These are phyloP conservation scores for Rhizopus sp. DNA, from an alignment of 371 early-diverging fungal genomes.

Conservation along the genomic window DNA sequence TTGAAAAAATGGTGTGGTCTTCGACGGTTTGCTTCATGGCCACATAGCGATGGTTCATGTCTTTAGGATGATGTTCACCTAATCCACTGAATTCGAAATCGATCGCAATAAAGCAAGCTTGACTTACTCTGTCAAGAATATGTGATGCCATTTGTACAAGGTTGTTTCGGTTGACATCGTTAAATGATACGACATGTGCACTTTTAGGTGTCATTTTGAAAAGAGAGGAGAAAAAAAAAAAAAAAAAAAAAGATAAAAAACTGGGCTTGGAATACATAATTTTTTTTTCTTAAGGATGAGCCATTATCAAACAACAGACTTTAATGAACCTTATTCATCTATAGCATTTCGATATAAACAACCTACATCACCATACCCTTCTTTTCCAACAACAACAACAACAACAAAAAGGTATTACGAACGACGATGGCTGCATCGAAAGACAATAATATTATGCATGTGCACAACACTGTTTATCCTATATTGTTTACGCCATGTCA, in stretches of 20 bases:
- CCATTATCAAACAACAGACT: slow-evolving; percentile 17
- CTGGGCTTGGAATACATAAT: background rate
- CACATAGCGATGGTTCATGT: slow-evolving; percentile 76
- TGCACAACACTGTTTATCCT: slow-evolving; percentile 30
- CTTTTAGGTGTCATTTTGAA: slow-evolving; percentile 13
- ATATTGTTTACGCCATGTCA: slow-evolving; percentile 36
- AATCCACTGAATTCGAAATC: slow-evolving; percentile 93
- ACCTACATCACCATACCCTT: slow-evolving; percentile 47
- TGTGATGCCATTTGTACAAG: slow-evolving; percentile 12
- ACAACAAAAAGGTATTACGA: slow-evolving; percentile 4
- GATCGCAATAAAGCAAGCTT: slow-evolving; percentile 73
- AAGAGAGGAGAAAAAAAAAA: background rate
- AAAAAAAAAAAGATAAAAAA: background rate
- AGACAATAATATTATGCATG: slow-evolving; percentile 24
- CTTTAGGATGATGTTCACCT: slow-evolving; percentile 36
- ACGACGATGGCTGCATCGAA: slow-evolving; percentile 41
- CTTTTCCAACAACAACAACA: slow-evolving; percentile 10
- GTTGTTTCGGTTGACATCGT: slow-evolving; percentile 16
- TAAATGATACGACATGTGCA: slow-evolving; percentile 3
- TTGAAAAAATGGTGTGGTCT: slow-evolving; percentile 74
- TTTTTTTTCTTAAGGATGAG: slow-evolving; percentile 3
- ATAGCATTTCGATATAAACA: slow-evolving; percentile 51
- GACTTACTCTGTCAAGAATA: slow-evolving; percentile 22
- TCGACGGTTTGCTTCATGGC: slow-evolving; percentile 66
- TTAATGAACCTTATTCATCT: slow-evolving; percentile 49